These are phyloP conservation scores for Balansia obtecta DNA, from an alignment of 2,329 filamentous ascomycete species.

Conservation along the genomic window DNA sequence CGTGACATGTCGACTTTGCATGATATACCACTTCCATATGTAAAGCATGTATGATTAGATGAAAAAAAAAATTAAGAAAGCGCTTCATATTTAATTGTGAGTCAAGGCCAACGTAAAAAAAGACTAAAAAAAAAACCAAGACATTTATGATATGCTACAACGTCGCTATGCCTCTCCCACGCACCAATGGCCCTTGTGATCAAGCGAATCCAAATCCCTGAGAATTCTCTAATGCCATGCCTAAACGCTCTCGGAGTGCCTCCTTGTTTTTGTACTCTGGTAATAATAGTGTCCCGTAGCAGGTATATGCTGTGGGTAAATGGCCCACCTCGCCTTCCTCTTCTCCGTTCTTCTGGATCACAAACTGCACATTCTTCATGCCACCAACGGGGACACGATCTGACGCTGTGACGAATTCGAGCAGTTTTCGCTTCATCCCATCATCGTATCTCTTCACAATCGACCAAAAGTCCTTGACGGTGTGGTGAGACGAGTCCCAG, in stretches of 20 bases:
- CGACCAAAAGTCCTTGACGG: slow-evolving; percentile 73
- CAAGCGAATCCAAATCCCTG: slow-evolving; percentile 80
- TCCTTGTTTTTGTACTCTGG: slow-evolving; percentile 68
- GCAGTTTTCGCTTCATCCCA: slow-evolving; percentile 58
- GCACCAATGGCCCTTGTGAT: slow-evolving; percentile 2
- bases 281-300: slow-evolving; percentile 77
- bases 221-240: slow-evolving; percentile 77
- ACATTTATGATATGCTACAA: not conserved
- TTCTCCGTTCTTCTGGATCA: slow-evolving; percentile 65
- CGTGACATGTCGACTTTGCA: too few species aligned
- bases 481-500: slow-evolving; percentile 56
- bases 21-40: too few species aligned
- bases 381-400: slow-evolving; percentile 85
- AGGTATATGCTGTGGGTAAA: slow-evolving; percentile 82
- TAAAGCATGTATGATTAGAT: too few species aligned
- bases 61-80: too few species aligned
- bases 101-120: not conserved
- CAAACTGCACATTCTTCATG: slow-evolving; percentile 68
- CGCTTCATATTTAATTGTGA: not conserved
- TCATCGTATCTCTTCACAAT: slow-evolving; percentile 58
- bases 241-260: slow-evolving; percentile 60
- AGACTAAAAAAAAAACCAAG: not conserved
- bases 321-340: slow-evolving; percentile 40
- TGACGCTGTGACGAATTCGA: slow-evolving; percentile 92
- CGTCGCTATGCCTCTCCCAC: not conserved